Percentiles rank a stretch among this genome's conserved stretches.
phyloP scores from a whole-genome alignment of 2,329 filamentous ascomycete genomes.

The Xylaria sp. region DNA sequence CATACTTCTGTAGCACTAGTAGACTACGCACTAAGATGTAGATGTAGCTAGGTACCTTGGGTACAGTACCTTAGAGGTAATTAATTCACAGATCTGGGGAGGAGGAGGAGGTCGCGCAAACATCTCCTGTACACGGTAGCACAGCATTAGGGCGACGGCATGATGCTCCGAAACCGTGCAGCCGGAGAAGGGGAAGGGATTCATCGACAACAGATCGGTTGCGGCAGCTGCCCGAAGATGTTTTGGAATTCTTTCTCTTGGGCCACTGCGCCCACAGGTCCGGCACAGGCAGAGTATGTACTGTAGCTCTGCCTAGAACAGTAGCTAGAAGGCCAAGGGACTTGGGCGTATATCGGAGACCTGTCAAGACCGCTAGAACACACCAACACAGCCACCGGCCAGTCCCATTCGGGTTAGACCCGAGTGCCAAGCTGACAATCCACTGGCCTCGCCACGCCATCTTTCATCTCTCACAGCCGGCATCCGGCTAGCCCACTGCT shows the following conservation, averaged over 20 bases:
- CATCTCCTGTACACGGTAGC: too few species aligned
- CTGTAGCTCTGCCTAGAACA: constrained; percentile 1
- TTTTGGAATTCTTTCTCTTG: constrained; percentile 19
- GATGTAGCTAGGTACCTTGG: background rate
- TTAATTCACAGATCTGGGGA: background rate
- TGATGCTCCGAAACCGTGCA: background rate
- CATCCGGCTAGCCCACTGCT: constrained; percentile 13
- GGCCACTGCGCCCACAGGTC: background rate
- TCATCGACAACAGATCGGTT: background rate
- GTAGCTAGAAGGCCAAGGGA: constrained; percentile 2
- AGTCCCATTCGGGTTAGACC: constrained; percentile 1
- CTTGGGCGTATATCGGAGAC: background rate
- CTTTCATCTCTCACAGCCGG: background rate
- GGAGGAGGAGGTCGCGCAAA: background rate
- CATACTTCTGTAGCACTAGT: too few species aligned
- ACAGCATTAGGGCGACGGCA: too few species aligned
- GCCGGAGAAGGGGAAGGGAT: background rate
- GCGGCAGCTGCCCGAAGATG: background rate
- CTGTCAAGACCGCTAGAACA: background rate
- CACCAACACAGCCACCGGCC: constrained; percentile 20
- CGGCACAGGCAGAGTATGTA: too few species aligned
- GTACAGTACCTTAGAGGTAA: background rate
- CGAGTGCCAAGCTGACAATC: background rate
- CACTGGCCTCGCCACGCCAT: constrained; percentile 19
- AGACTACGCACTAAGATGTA: background rate